Percentiles rank a stretch among this genome's conserved stretches.
Conservation (phyloP, 208 protist species). For the Porcisia hertigi region DNA sequence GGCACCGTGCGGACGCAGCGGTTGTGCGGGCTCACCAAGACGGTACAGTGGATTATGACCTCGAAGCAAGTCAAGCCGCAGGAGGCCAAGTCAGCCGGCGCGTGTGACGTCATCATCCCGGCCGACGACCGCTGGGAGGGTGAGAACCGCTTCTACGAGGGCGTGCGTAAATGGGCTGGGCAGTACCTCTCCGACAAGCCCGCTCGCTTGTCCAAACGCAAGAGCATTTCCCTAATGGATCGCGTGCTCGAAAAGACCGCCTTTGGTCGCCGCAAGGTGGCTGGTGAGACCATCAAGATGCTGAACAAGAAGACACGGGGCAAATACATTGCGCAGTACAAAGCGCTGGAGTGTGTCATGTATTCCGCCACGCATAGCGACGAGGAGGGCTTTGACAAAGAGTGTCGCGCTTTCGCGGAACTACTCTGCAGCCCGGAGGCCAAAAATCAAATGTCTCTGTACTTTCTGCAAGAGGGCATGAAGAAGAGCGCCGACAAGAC, state of each 20-base stretch:
- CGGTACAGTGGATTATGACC: conserved; percentile 88
- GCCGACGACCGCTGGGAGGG: conserved; percentile 56
- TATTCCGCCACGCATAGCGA: conserved; percentile 68
- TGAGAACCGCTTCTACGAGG: conserved; percentile 78
- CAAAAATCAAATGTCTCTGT: conserved; percentile 90
- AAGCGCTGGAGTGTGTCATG: conserved; percentile 89
- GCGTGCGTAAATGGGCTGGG: conserved; percentile 61
- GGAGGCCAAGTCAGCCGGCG: conserved; percentile 80
- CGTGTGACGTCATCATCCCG: conserved; percentile 61
- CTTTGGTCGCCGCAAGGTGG: conserved; percentile 66
- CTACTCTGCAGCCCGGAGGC: conserved; percentile 83
- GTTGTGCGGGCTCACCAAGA: conserved; percentile 87
- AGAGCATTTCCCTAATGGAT: conserved; percentile 52
- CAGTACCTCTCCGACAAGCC: conserved; percentile 60
- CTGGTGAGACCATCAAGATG: conserved; percentile 52
- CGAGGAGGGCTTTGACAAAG: conserved; percentile 54
- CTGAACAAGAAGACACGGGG: conserved; percentile 91
- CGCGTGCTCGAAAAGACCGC: conserved; percentile 55
- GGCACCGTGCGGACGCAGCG: conserved; percentile 95
- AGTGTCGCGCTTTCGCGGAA: conserved; percentile 80
- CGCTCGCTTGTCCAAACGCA: conserved; percentile 45
- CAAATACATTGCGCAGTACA: conserved; percentile 94
- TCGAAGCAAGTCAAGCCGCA: conserved; percentile 68
- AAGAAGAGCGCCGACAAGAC: conserved; percentile 91
- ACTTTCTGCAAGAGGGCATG: conserved; percentile 87